Conservation (phyloP, 2,329 filamentous ascomycete genomes). For the Lecanosticta acicola region DNA sequence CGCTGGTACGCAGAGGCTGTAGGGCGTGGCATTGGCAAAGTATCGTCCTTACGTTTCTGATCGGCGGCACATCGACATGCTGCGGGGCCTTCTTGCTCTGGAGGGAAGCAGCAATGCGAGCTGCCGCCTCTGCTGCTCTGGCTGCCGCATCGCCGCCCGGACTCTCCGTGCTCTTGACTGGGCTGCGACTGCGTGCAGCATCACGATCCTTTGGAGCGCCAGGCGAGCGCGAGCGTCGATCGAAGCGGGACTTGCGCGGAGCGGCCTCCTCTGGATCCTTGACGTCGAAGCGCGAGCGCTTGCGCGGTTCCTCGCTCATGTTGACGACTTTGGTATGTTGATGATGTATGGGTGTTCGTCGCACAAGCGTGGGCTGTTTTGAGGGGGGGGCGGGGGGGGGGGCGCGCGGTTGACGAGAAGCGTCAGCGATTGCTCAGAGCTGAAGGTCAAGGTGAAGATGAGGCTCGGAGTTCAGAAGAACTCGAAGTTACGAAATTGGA, state of each 20-base stretch:
- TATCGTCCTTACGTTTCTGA: conserved; percentile 52
- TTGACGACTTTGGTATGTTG: conserved; percentile 5
- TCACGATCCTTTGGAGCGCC: conserved; percentile 53
- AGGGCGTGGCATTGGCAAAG: neutral
- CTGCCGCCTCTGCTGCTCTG: conserved; percentile 70
- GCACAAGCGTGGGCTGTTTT: too few species aligned
- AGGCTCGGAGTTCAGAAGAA: too few species aligned
- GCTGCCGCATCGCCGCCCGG: conserved; percentile 27
- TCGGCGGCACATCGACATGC: conserved; percentile 81
- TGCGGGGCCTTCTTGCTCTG: conserved; percentile 73
- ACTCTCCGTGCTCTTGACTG: conserved; percentile 56
- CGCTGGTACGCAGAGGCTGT: neutral
- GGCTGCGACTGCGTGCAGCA: conserved; percentile 72
- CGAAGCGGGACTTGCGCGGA: conserved; percentile 65
- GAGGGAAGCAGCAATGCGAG: conserved; percentile 45
- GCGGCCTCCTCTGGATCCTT: conserved; percentile 60
- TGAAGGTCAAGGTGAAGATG: too few species aligned
- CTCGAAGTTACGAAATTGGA: too few species aligned
- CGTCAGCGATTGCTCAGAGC: too few species aligned
- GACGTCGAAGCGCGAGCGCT: conserved; percentile 79
- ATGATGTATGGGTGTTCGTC: neutral
- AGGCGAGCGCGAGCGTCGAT: conserved; percentile 81
- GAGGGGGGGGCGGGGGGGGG: too few species aligned
- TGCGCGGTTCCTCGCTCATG: conserved; percentile 80
- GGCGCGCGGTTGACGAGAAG: too few species aligned